Evolutionary conservation across 2,329 filamentous ascomycete species (phyloP).

Genomic region (Trichoderma koningii): DNA sequence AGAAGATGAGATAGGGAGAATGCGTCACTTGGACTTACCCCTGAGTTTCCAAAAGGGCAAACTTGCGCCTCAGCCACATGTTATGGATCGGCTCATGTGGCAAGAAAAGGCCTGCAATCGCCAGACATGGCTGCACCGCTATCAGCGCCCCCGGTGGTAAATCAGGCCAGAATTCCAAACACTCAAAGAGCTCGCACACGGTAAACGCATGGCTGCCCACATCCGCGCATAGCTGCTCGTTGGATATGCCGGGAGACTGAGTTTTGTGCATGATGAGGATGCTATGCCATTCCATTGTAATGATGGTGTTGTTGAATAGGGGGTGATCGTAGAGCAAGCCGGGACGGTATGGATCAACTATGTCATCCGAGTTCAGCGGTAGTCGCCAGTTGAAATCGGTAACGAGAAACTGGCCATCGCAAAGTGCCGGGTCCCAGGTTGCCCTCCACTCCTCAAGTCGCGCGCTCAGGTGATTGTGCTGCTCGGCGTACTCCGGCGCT

Average conservation of each 20-base stretch:
- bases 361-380: constrained; percentile 60
- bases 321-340: constrained; percentile 70
- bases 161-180: constrained; percentile 70
- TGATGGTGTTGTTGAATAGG: constrained; percentile 72
- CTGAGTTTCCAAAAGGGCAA: constrained; percentile 74
- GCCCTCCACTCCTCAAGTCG: constrained; percentile 54
- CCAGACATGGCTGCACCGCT: constrained; percentile 73
- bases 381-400: constrained; percentile 60
- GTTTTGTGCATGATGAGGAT: constrained; percentile 79
- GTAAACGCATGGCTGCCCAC: constrained; percentile 64
- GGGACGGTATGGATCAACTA: constrained; percentile 72
- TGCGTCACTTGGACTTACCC: constrained; percentile 60
- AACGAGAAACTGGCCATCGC: constrained; percentile 63
- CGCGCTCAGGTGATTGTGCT: constrained; percentile 58
- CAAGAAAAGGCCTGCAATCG: constrained; percentile 77
- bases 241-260: constrained; percentile 63
- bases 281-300: constrained; percentile 75
- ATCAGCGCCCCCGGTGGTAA: constrained; percentile 71
- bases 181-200: constrained; percentile 77
- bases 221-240: constrained; percentile 54
- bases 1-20: not conserved
- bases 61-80: constrained; percentile 77
- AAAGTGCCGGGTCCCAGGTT: constrained; percentile 62
- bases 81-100: constrained; percentile 71
- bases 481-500: constrained; percentile 63